phyloP scores from a whole-genome alignment of 441 rosid genomes.

The Pelargonium fulgidum region DNA sequence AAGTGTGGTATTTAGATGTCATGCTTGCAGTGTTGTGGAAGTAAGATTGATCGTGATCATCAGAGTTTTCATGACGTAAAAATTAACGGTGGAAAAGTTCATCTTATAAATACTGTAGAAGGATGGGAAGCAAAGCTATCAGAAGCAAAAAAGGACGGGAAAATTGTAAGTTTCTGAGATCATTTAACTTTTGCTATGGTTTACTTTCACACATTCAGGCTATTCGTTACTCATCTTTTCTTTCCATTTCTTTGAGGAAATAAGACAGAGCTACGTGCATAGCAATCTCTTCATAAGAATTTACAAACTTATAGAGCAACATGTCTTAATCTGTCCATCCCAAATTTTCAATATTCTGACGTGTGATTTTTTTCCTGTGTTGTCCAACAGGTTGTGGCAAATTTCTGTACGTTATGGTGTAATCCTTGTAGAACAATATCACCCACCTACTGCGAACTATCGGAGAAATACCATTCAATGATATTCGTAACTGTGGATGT shows the following conservation, averaged over 20 bases:
- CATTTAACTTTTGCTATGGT: too few species aligned
- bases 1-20: background rate
- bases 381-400: slow-evolving; percentile 47
- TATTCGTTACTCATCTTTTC: too few species aligned
- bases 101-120: slow-evolving; percentile 32
- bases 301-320: too few species aligned
- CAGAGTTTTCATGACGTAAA: slow-evolving; percentile 20
- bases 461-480: slow-evolving; percentile 44
- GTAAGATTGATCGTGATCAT: slow-evolving; percentile 9
- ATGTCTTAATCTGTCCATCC: background rate
- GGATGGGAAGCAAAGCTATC: slow-evolving; percentile 50
- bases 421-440: slow-evolving; percentile 48
- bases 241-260: too few species aligned
- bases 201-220: too few species aligned
- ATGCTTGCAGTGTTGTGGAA: background rate
- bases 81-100: slow-evolving; percentile 32
- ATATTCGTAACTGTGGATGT: slow-evolving; percentile 50
- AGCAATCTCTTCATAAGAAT: too few species aligned
- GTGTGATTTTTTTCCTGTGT: background rate
- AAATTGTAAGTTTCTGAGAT: slow-evolving; percentile 35
- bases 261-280: too few species aligned
- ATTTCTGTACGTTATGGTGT: slow-evolving; percentile 57
- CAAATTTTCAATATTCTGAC: background rate
- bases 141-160: slow-evolving; percentile 37
- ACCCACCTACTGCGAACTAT: slow-evolving; percentile 35